These are phyloP conservation scores for Pythium sp. DNA, from an alignment of 352 stramenopile species.

Conservation along the genomic window DNA sequence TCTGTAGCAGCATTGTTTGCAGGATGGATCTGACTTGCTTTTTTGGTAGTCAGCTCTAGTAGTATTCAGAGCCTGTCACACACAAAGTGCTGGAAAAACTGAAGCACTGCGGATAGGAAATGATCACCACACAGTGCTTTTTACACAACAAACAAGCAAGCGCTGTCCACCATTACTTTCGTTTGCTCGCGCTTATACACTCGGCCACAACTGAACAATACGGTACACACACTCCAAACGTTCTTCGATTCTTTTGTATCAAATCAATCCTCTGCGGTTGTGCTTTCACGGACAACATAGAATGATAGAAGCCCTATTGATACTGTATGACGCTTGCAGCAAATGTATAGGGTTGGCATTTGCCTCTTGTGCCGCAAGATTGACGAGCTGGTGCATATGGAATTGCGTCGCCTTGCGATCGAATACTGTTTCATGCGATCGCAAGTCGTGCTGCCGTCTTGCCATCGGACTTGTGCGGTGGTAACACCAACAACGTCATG, in stretches of 20 bases:
- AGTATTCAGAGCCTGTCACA: neutral
- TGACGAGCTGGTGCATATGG: slow-evolving; percentile 1
- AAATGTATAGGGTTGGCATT: neutral
- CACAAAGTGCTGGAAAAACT: neutral
- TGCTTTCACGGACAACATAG: no score
- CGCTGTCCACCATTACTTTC: neutral
- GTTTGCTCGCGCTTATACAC: neutral
- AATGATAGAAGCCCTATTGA: neutral
- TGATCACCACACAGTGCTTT: neutral
- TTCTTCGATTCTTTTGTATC: neutral
- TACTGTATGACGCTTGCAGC: neutral
- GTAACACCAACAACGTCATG: neutral
- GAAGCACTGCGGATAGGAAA: neutral
- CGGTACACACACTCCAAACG: neutral
- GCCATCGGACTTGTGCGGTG: neutral
- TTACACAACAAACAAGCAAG: neutral
- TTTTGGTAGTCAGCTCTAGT: neutral
- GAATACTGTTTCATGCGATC: neutral
- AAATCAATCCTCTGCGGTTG: neutral
- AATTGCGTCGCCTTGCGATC: neutral
- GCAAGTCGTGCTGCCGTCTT: neutral
- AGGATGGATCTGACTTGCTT: neutral
- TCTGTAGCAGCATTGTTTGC: neutral
- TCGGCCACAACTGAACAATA: neutral
- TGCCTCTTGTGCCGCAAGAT: neutral